A percentile compares a stretch with the other conserved stretches of the same genome.
These are phyloP conservation scores for Eremochloa ophiuroides DNA, from an alignment of 176 grass and related monocot genomes.

Conservation along the genomic window DNA sequence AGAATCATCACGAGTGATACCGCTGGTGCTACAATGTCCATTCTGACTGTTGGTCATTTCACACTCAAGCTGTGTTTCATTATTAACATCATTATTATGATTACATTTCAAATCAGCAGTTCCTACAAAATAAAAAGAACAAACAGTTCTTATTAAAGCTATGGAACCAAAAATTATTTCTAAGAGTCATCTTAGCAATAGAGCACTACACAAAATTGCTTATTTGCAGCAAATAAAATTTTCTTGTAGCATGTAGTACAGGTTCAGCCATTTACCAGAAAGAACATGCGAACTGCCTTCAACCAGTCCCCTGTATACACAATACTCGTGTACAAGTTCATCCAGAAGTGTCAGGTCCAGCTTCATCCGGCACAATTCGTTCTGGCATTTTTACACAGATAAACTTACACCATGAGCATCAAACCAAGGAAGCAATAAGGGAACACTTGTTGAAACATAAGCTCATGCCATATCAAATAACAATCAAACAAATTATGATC, in stretches of 20 bases:
- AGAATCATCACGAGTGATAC: slow-evolving; percentile 62
- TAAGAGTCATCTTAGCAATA: background rate
- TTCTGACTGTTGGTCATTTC: slow-evolving; percentile 47
- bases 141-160: slow-evolving; percentile 14
- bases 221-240: slow-evolving; percentile 20
- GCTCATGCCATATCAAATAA: background rate
- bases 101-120: slow-evolving; percentile 44
- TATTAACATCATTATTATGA: slow-evolving; percentile 40
- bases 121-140: slow-evolving; percentile 38
- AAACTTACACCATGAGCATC: background rate
- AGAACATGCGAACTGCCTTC: slow-evolving; percentile 48
- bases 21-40: slow-evolving; percentile 82
- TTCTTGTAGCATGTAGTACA: slow-evolving; percentile 1
- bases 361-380: slow-evolving; percentile 94
- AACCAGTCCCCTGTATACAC: slow-evolving; percentile 92
- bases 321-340: slow-evolving; percentile 98
- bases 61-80: slow-evolving; percentile 53
- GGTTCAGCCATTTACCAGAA: slow-evolving; percentile 49
- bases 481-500: background rate
- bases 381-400: slow-evolving; percentile 53
- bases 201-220: slow-evolving; percentile 11
- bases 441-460: slow-evolving; percentile 14
- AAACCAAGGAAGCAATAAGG: slow-evolving; percentile 2
- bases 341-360: slow-evolving; percentile 82
- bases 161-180: slow-evolving; percentile 4